Conservation (phyloP, 192 early-diverging fungal genomes). For the Gigaspora rosea region DNA sequence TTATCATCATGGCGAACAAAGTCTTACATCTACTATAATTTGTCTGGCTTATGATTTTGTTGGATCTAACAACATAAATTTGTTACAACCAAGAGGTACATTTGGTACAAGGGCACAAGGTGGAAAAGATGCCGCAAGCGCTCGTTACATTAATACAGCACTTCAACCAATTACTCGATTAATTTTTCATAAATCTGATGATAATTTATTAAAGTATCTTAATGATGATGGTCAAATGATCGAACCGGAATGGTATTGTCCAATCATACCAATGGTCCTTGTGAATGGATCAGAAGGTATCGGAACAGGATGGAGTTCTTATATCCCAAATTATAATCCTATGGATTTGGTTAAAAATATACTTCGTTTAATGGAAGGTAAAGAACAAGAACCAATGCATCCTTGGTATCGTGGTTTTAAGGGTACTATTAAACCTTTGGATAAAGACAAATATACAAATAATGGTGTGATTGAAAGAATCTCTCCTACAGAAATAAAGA, state of each 20-base stretch:
- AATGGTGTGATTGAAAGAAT: constrained; percentile 69
- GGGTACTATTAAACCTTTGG: constrained; percentile 32
- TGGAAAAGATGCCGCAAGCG: constrained; percentile 92
- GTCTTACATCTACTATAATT: constrained; percentile 84
- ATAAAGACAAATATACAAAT: constrained; percentile 63
- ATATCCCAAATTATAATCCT: constrained; percentile 87
- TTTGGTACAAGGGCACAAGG: constrained; percentile 92
- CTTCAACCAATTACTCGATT: constrained; percentile 71
- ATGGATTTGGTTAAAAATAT: constrained; percentile 87
- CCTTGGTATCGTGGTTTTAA: constrained; percentile 97
- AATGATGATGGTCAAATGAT: constrained; percentile 89
- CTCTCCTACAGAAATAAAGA: constrained; percentile 75
- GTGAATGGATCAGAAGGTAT: constrained; percentile 95
- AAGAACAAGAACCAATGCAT: constrained; percentile 70
- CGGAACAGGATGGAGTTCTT: constrained; percentile 85
- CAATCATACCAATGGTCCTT: constrained; percentile 91
- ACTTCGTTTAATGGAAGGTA: constrained; percentile 71
- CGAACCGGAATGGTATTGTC: constrained; percentile 95
- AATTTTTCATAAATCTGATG: constrained; percentile 81
- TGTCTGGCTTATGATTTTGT: constrained; percentile 94
- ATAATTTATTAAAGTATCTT: constrained; percentile 78
- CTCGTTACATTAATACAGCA: constrained; percentile 95
- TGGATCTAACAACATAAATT: constrained; percentile 91
- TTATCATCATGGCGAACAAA: constrained; percentile 95
- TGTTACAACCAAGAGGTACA: constrained; percentile 83